Conservation (phyloP, 1,139 yeast species). For the Debaryomycetaceae sp. region DNA sequence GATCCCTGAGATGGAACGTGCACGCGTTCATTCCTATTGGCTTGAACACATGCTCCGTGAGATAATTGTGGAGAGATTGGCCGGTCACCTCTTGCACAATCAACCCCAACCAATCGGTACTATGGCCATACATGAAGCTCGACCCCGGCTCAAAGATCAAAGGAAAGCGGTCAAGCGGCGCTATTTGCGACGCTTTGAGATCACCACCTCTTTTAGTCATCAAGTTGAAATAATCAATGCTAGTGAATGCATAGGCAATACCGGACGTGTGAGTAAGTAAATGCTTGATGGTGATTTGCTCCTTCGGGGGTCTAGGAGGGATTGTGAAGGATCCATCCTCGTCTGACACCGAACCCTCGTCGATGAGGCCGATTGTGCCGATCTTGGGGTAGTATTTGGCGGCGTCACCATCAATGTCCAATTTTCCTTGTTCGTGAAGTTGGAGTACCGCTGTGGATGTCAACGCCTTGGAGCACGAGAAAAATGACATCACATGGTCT, state of each 20-base stretch:
- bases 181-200: conserved; percentile 21
- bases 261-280: conserved; percentile 52
- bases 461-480: conserved; percentile 47
- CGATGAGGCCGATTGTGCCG: conserved; percentile 36
- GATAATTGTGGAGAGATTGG: conserved; percentile 35
- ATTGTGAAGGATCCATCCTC: conserved; percentile 31
- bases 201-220: conserved; percentile 17
- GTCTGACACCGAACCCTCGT: conserved; percentile 26
- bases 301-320: conserved; percentile 29
- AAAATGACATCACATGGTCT: conserved; percentile 28
- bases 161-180: conserved; percentile 30
- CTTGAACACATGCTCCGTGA: conserved; percentile 34
- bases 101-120: conserved; percentile 51
- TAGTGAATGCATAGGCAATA: conserved; percentile 43
- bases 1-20: conserved; percentile 30
- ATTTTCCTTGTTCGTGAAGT: conserved; percentile 40
- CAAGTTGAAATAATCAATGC: conserved; percentile 23
- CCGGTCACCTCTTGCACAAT: conserved; percentile 43
- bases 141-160: conserved; percentile 52
- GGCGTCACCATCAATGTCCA: conserved; percentile 40
- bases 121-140: conserved; percentile 47
- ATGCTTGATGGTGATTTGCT: conserved; percentile 41
- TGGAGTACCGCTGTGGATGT: conserved; percentile 45
- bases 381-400: conserved; percentile 38
- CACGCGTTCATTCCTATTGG: conserved; percentile 41